A percentile compares a stretch with the other conserved stretches of the same genome.
Conservation (phyloP, 768 basidiomycete species). For the Leccinum sublutescens region DNA sequence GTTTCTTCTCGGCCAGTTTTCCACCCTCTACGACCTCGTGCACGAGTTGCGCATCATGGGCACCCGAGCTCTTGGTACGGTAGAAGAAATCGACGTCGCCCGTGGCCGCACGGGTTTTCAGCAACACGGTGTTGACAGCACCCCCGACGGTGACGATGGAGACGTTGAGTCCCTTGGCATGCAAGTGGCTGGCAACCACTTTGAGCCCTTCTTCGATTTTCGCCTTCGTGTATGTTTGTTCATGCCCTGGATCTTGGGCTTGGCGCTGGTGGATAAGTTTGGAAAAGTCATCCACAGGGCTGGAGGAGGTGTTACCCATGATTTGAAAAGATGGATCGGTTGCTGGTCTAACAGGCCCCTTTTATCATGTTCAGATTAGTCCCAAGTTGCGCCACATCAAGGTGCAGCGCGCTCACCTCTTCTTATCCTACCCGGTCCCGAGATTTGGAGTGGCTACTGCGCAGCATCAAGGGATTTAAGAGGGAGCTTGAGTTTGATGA, state of each 20-base stretch:
- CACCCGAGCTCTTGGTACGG: background rate
- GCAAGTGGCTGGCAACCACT: constrained; percentile 3
- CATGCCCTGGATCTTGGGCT: background rate
- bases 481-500: background rate
- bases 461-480: background rate
- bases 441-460: background rate
- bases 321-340: background rate
- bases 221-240: constrained; percentile 5
- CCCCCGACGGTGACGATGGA: constrained; percentile 10
- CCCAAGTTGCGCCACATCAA: background rate
- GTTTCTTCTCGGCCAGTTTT: background rate
- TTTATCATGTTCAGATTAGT: background rate
- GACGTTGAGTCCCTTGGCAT: constrained; percentile 1
- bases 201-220: constrained; percentile 4
- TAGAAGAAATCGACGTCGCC: constrained; percentile 15
- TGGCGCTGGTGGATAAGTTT: background rate
- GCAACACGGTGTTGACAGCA: constrained; percentile 9
- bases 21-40: background rate
- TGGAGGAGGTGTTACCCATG: constrained; percentile 6
- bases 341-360: background rate
- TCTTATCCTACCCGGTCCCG: background rate
- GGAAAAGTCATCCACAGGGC: background rate
- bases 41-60: background rate
- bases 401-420: background rate
- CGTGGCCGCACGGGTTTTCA: constrained; percentile 6